Conservation (phyloP, 2,329 filamentous ascomycete genomes). For the Pyricularia grisea region DNA sequence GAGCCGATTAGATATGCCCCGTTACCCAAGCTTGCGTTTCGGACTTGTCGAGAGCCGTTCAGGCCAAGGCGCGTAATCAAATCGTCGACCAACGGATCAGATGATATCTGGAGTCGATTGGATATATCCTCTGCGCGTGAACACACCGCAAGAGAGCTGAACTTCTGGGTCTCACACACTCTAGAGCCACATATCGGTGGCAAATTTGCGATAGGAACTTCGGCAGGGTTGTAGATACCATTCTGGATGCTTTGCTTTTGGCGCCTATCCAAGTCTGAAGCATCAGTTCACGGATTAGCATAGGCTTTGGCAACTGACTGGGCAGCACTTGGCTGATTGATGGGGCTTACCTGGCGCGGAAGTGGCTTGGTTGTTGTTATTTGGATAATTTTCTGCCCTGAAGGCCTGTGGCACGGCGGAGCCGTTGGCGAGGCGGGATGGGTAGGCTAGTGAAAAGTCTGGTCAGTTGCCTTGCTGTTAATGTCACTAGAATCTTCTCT, state of each 20-base stretch:
- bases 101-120: conserved; percentile 10
- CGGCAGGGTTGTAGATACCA: conserved; percentile 12
- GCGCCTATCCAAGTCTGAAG: conserved; percentile 9
- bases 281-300: neutral
- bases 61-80: conserved; percentile 4
- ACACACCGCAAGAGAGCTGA: conserved; percentile 17
- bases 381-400: neutral
- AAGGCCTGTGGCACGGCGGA: neutral
- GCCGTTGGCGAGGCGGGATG: neutral
- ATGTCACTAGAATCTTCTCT: neutral
- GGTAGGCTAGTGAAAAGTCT: neutral
- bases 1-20: conserved; percentile 12
- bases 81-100: neutral
- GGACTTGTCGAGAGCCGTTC: conserved; percentile 3
- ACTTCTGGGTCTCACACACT: conserved; percentile 12
- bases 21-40: conserved; percentile 13
- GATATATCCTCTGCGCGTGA: conserved; percentile 15
- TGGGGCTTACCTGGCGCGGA: neutral
- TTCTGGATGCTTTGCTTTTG: conserved; percentile 15
- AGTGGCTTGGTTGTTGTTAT: neutral
- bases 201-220: conserved; percentile 8
- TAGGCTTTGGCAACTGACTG: neutral
- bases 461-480: neutral
- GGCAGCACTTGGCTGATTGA: neutral
- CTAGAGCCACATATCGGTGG: conserved; percentile 13